Percentiles rank a stretch among this genome's conserved stretches.
These are phyloP conservation scores for Xylaria telfairii DNA, from an alignment of 495 filamentous ascomycete genomes.

Conservation along the genomic window DNA sequence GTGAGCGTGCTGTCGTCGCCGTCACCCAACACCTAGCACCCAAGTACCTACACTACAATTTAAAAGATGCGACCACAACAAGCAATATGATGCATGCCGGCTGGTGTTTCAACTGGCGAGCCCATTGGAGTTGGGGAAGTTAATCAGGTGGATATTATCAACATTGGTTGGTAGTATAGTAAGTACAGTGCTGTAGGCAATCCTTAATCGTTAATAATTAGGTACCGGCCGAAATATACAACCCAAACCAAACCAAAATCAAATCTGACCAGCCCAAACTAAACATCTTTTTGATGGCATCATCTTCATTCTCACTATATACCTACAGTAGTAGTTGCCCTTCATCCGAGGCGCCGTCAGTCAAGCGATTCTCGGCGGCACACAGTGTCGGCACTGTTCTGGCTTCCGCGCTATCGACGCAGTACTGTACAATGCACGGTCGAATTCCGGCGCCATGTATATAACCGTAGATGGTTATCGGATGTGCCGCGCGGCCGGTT, in stretches of 20 bases:
- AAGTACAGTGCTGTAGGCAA: not conserved
- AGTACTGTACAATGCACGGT: not conserved
- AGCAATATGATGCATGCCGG: not conserved
- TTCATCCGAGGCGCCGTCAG: not conserved
- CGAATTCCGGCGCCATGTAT: not conserved
- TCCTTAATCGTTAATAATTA: not conserved
- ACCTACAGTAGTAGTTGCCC: not conserved
- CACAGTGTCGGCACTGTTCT: not conserved
- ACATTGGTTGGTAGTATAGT: not conserved
- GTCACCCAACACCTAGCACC: too few relatives aligned
- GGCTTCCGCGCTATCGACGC: not conserved
- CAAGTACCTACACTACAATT: too few relatives aligned
- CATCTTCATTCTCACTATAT: not conserved
- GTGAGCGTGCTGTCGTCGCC: not conserved
- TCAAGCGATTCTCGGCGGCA: not conserved
- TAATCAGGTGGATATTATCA: not conserved
- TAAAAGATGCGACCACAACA: not conserved
- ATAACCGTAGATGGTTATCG: not conserved
- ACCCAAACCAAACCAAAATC: conserved; percentile 3
- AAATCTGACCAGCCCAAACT: not conserved
- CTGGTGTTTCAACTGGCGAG: conserved; percentile 14
- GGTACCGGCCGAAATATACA: not conserved
- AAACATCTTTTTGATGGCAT: not conserved
- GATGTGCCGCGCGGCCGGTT: too few relatives aligned
- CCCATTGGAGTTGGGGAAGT: not conserved